Conservation (phyloP, 1,284 basidiomycete genomes). For the Stereum hirsutum region DNA sequence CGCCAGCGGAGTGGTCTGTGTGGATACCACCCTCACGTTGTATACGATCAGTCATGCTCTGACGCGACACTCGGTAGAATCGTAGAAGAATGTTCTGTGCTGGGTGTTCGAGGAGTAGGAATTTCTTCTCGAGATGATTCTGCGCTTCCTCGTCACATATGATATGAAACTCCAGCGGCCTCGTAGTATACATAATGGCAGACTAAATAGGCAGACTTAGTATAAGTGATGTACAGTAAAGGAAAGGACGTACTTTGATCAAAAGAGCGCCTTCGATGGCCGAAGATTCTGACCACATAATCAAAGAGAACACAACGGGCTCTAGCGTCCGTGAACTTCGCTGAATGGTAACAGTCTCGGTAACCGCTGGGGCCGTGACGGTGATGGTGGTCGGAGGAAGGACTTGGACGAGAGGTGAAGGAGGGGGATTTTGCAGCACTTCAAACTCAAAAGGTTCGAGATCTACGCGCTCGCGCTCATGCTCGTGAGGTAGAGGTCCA, state of each 20-base stretch:
- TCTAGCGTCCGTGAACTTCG: slow-evolving; percentile 8
- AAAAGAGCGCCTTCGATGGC: slow-evolving; percentile 35
- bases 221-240: background rate
- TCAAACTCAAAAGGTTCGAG: background rate
- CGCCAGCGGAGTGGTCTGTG: slow-evolving; percentile 36
- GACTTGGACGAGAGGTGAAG: background rate
- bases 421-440: background rate
- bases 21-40: slow-evolving; percentile 34
- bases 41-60: slow-evolving; percentile 32
- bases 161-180: slow-evolving; percentile 36
- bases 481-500: background rate
- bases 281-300: slow-evolving; percentile 34
- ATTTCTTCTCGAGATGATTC: slow-evolving; percentile 24
- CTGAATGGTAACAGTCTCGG: slow-evolving; percentile 1
- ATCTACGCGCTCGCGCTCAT: background rate
- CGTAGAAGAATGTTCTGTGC: slow-evolving; percentile 25
- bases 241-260: slow-evolving; percentile 25
- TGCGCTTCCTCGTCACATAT: slow-evolving; percentile 34
- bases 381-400: background rate
- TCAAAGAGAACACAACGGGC: slow-evolving; percentile 32
- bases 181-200: slow-evolving; percentile 33
- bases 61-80: slow-evolving; percentile 29
- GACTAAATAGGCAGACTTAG: slow-evolving; percentile 29
- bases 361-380: background rate
- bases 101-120: slow-evolving; percentile 28